phyloP scores from a whole-genome alignment of 2,329 filamentous ascomycete species.

The Thelonectria blattea region DNA sequence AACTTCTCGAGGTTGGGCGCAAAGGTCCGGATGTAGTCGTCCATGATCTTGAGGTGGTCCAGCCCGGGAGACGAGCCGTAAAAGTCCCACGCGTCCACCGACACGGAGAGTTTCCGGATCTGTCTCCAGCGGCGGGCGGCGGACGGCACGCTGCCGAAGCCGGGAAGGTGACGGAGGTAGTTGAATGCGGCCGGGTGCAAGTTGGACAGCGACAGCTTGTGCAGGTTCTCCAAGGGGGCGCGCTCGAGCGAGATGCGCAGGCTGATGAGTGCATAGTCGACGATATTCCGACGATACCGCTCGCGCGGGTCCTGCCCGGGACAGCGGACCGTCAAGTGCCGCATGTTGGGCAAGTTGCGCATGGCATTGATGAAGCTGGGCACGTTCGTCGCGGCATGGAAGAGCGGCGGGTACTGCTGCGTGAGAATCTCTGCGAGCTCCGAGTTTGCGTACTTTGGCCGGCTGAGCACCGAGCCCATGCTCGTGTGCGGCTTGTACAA shows the following conservation, averaged over 20 bases:
- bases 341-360: constrained; percentile 69
- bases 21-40: constrained; percentile 79
- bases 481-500: constrained; percentile 80
- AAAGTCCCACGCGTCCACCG: constrained; percentile 74
- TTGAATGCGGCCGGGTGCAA: constrained; percentile 78
- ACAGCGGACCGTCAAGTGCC: constrained; percentile 77
- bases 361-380: constrained; percentile 81
- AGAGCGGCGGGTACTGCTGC: constrained; percentile 85
- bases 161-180: constrained; percentile 76
- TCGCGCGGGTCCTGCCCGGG: constrained; percentile 73
- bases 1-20: constrained; percentile 70
- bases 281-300: constrained; percentile 75
- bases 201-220: constrained; percentile 72
- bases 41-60: constrained; percentile 78
- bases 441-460: constrained; percentile 79
- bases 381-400: constrained; percentile 88
- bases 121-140: constrained; percentile 78
- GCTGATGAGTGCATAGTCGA: constrained; percentile 90
- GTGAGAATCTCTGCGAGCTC: constrained; percentile 83
- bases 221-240: constrained; percentile 68
- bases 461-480: constrained; percentile 63
- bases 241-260: constrained; percentile 83
- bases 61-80: constrained; percentile 63
- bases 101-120: constrained; percentile 75
- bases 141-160: constrained; percentile 76